Evolutionary conservation across 2,329 filamentous ascomycete genomes (phyloP).

Genomic region (Pseudopithomyces chartarum): DNA sequence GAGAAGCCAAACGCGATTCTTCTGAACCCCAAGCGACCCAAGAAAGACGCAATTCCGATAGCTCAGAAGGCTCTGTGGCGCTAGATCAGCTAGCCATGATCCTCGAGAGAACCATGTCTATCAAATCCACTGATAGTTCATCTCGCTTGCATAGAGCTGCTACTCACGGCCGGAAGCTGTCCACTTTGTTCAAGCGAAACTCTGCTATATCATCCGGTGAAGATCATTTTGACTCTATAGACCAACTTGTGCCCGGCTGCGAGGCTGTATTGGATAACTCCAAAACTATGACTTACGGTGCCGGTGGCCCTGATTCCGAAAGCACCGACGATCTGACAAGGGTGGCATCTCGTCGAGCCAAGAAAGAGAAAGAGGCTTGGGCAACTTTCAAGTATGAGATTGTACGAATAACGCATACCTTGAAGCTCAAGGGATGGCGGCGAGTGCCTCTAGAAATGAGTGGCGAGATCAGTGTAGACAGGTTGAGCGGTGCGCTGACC

Average conservation of each 20-base stretch:
- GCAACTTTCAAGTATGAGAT: slow-evolving; percentile 89
- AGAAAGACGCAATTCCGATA: slow-evolving; percentile 61
- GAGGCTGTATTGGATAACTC: slow-evolving; percentile 88
- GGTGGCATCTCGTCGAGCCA: slow-evolving; percentile 54
- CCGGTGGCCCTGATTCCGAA: slow-evolving; percentile 54
- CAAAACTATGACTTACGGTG: slow-evolving; percentile 79
- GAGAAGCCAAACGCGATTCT: slow-evolving; percentile 7
- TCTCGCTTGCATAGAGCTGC: slow-evolving; percentile 45
- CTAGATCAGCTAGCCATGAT: slow-evolving; percentile 84
- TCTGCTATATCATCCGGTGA: slow-evolving; percentile 76
- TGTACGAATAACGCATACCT: slow-evolving; percentile 83
- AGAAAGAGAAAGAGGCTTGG: slow-evolving; percentile 80
- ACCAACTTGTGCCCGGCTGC: slow-evolving; percentile 80
- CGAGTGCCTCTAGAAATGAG: slow-evolving; percentile 75
- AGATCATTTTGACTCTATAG: slow-evolving; percentile 77
- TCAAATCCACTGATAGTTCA: slow-evolving; percentile 40
- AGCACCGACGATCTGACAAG: slow-evolving; percentile 44
- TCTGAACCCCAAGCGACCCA: slow-evolving; percentile 23
- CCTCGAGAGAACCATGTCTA: slow-evolving; percentile 67
- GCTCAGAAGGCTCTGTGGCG: slow-evolving; percentile 72
- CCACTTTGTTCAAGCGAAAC: slow-evolving; percentile 48
- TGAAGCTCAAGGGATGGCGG: slow-evolving; percentile 90
- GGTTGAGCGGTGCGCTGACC: slow-evolving; percentile 88
- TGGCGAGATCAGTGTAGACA: slow-evolving; percentile 70
- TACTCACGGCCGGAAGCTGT: slow-evolving; percentile 33